Conservation (phyloP, 1,284 basidiomycete genomes). For the Ceratobasidium sp. region DNA sequence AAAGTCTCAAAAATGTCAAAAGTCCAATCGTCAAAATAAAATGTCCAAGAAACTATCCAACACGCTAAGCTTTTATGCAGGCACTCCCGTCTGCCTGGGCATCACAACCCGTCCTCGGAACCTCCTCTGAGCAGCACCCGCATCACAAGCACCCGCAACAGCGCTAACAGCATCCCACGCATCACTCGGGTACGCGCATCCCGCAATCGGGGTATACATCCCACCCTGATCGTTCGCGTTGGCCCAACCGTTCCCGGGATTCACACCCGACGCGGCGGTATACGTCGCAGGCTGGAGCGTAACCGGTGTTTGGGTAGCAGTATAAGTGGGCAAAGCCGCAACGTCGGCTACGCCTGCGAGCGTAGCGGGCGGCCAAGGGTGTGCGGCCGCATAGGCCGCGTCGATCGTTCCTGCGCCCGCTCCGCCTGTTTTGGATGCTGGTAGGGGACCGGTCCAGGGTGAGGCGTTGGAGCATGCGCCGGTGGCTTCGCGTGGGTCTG, state of each 20-base stretch:
- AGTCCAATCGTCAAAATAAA: background rate
- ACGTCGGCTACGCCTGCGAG: slow-evolving; percentile 65
- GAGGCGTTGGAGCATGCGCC: slow-evolving; percentile 74
- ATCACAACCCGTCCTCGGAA: slow-evolving; percentile 11
- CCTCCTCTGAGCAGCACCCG: slow-evolving; percentile 46
- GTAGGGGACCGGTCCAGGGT: slow-evolving; percentile 65
- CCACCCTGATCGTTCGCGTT: slow-evolving; percentile 59
- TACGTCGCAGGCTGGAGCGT: slow-evolving; percentile 72
- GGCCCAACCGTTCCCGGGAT: slow-evolving; percentile 82
- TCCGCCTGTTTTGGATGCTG: slow-evolving; percentile 72
- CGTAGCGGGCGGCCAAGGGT: slow-evolving; percentile 74
- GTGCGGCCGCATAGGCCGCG: slow-evolving; percentile 63
- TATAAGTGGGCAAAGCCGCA: slow-evolving; percentile 73
- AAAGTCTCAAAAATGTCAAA: background rate
- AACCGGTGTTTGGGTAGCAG: slow-evolving; percentile 72
- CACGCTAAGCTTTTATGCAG: background rate
- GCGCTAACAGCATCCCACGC: slow-evolving; percentile 75
- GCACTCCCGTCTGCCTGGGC: slow-evolving; percentile 22
- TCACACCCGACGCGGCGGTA: slow-evolving; percentile 58
- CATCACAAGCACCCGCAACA: slow-evolving; percentile 31
- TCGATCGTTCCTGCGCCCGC: slow-evolving; percentile 56
- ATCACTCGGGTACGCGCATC: slow-evolving; percentile 81
- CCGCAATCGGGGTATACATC: slow-evolving; percentile 64
- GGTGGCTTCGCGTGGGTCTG: slow-evolving; percentile 78
- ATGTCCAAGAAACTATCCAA: background rate